Evolutionary conservation across 805 yeast genomes (phyloP), one percentile per base, ranked within the genome.

Genomic region (Candida sakaeoensis): DNA sequence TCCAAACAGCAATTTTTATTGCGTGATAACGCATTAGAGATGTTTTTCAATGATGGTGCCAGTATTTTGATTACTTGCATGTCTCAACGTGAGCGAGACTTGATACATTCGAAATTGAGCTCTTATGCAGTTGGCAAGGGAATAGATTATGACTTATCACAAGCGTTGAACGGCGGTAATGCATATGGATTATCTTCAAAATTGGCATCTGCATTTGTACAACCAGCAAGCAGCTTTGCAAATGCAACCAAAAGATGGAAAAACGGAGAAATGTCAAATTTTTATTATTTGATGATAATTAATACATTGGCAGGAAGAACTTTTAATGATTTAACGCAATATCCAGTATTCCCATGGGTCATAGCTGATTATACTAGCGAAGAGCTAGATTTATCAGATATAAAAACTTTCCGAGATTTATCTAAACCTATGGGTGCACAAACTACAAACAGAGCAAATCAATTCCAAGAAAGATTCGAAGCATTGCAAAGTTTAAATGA

Each of bases 341-440:
- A 88, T 53, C 96, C 96, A 0, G 83, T 89, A 1, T 89, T 88
- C 50, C 96, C 96, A 0, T 88, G 95, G 95, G 87, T 88, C 0
- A 74, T 88, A 44, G 81, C 93, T 0, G 95, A 88, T 54, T 87
- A 88, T 53, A 70, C 76, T 1, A 84, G 93, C 50, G 79, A 78
- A 2, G 74, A 63, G 9, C 61, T 88, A n/a, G 89, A 88, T 55
- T 62, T 89, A 31, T 54, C 61, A 3, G 66, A 86, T 49, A 81
- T 85, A 0, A 62, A 67, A 7, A 63, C 82, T 0, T 88, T 73
- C 53, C 66, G 96, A 48, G 95, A 88, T 54, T 63, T 88, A 17
- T 73, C 86, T 0, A 86, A 85, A 51, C 96, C 96, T 1, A 89
- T 88, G 96, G 96, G 96, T 1, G 95, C 90, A 0, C 96, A 88